Evolutionary conservation across 257 asterid species (phyloP).

Genomic region (Capsicum chinense): DNA sequence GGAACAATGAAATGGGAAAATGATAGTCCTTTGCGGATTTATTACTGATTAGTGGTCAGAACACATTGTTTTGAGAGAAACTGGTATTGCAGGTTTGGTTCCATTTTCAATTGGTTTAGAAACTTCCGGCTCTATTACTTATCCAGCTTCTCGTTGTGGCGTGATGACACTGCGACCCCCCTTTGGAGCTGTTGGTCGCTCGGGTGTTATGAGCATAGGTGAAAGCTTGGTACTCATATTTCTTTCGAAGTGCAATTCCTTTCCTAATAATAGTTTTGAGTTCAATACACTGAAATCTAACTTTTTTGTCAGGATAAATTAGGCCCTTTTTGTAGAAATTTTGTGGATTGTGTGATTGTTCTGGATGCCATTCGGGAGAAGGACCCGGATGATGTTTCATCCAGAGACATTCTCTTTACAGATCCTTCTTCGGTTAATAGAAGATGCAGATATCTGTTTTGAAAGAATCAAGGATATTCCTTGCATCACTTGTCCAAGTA

Average conservation of each 20-base stretch:
- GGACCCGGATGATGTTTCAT: slow-evolving; percentile 84
- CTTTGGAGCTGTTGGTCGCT: slow-evolving; percentile 86
- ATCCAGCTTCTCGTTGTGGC: slow-evolving; percentile 97
- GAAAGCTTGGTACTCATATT: slow-evolving; percentile 80
- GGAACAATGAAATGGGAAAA: background rate
- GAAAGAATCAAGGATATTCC: too few relatives aligned
- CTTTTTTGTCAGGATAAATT: slow-evolving; percentile 70
- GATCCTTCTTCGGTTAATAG: slow-evolving; percentile 77
- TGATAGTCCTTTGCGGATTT: background rate
- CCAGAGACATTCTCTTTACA: slow-evolving; percentile 59
- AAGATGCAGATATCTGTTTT: too few relatives aligned
- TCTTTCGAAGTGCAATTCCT: slow-evolving; percentile 13
- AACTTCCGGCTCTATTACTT: slow-evolving; percentile 92
- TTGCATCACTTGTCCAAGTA: too few relatives aligned
- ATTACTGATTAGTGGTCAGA: background rate
- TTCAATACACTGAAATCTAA: slow-evolving; percentile 16
- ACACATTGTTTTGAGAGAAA: slow-evolving; percentile 34
- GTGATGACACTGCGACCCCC: slow-evolving; percentile 90
- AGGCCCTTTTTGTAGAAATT: slow-evolving; percentile 92
- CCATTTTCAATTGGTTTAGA: slow-evolving; percentile 96
- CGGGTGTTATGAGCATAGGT: slow-evolving; percentile 88
- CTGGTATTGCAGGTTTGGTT: slow-evolving; percentile 61
- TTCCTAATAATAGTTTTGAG: slow-evolving; percentile 27
- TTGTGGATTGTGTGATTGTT: slow-evolving; percentile 75
- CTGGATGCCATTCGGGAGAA: slow-evolving; percentile 75